Base-by-base conservation (phyloP, 352 stramenopile genomes). In the Globisporangium recalcitrans region DNA sequence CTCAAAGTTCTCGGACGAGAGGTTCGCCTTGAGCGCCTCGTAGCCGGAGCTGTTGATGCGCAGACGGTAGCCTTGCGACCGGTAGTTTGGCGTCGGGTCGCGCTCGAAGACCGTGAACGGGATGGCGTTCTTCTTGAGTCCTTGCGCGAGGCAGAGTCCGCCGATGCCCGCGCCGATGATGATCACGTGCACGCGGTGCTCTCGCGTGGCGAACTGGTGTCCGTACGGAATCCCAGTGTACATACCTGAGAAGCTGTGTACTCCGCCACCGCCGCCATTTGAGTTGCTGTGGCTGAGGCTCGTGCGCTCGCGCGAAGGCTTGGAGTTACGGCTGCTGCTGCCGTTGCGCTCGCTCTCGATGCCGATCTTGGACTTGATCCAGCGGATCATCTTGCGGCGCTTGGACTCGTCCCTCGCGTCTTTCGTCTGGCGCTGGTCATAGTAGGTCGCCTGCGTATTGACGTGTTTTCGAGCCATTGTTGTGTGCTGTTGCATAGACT, bases 91-190 rank as follows among this genome's bases (percentile, higher is more conserved):
- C 16, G 80, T 75, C 31, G 77, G 77, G 24, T 89, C 80, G 16
- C 80, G 69, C 36, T 89, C 80, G 48, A 87, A 89, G 29, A 89
- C 67, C 0, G 80, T 89, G 68, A 89, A 87, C 0, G 75, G 77
- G 53, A 89, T 85, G 48, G 75, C 77, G 26, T 73, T 26, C 44
- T 85, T 85, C 48, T 77, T 76, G 47, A 89, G 72, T 0, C 77
- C 80, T 58, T 89, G 77, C 0, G 80, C 80, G 26, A 89, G 69
- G 48, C 80, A 89, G 3, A 89, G 62, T 0, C 80, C 80, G 7
- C 80, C 80, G 40, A 89, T 82, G 8, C 80, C 80, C 6, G 62
- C 80, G 10, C 80, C 80, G 14, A 87, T 61, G 52, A 83, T 80
- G 31, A 83, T 53, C 36, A 83, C 72, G 24, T 77, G 74, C 9